These are phyloP conservation scores for Pterula multifida DNA, from an alignment of 1,284 basidiomycete species.

Conservation along the genomic window DNA sequence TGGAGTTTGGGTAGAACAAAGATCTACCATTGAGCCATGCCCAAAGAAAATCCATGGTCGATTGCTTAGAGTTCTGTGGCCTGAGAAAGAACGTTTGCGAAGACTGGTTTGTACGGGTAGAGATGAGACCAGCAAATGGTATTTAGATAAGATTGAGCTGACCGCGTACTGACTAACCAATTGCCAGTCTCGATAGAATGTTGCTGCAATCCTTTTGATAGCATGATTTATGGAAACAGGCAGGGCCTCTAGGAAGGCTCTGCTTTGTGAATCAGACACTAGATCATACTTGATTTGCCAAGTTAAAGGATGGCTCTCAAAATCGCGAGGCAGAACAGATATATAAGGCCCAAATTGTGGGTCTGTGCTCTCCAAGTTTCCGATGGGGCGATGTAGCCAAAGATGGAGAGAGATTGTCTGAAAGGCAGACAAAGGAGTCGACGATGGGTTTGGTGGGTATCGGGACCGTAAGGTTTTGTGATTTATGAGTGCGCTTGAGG, in stretches of 20 bases:
- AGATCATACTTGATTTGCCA: constrained; percentile 39
- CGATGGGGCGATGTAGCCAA: constrained; percentile 34
- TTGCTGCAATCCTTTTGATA: constrained; percentile 32
- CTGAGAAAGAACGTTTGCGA: constrained; percentile 5
- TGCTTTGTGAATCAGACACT: constrained; percentile 9
- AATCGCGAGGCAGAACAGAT: constrained; percentile 55
- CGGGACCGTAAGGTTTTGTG: constrained; percentile 43
- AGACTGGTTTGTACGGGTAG: constrained; percentile 1
- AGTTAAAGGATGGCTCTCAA: constrained; percentile 64
- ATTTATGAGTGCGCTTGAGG: constrained; percentile 61
- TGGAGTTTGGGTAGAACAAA: constrained; percentile 7
- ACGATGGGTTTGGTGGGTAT: constrained; percentile 27
- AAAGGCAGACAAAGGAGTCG: constrained; percentile 24
- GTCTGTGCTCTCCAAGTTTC: constrained; percentile 28
- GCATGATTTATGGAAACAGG: constrained; percentile 38
- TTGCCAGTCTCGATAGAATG: constrained; percentile 52
- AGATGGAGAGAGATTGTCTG: constrained; percentile 55
- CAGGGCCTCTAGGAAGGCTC: constrained; percentile 26
- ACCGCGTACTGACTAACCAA: constrained; percentile 38
- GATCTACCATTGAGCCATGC: constrained; percentile 73
- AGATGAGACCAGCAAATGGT: constrained; percentile 4
- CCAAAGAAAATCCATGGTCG: constrained; percentile 52
- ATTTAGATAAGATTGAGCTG: constrained; percentile 11
- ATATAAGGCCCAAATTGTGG: constrained; percentile 68
- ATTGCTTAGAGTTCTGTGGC: constrained; percentile 14